Evolutionary conservation across 768 basidiomycete species (phyloP).

Genomic region (Lanmaoa pseudosensibilis): DNA sequence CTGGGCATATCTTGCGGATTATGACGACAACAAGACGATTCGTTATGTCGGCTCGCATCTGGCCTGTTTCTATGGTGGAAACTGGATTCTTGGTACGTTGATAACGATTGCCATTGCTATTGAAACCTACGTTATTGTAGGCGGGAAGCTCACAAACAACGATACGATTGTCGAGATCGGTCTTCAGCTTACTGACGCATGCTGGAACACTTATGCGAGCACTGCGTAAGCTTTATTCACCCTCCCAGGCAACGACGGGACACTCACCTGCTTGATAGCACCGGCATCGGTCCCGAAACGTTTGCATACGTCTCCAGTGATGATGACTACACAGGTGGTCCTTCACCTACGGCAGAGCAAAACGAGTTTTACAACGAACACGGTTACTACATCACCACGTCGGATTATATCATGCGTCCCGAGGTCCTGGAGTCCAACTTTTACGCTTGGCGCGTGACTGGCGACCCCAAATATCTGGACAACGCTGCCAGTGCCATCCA

Average conservation of each 20-base stretch:
- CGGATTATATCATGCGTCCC: constrained; percentile 63
- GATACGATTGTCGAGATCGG: constrained; percentile 64
- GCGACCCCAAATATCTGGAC: constrained; percentile 64
- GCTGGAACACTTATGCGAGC: constrained; percentile 80
- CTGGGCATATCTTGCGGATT: constrained; percentile 65
- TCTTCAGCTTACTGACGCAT: constrained; percentile 63
- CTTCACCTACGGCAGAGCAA: constrained; percentile 37
- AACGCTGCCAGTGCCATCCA: constrained; percentile 58
- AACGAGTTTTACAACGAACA: constrained; percentile 55
- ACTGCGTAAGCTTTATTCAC: constrained; percentile 47
- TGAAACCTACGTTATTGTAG: constrained; percentile 32
- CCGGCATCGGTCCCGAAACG: constrained; percentile 73
- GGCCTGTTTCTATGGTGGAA: constrained; percentile 74
- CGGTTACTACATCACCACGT: constrained; percentile 61
- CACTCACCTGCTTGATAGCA: constrained; percentile 39
- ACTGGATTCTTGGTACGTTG: constrained; percentile 65
- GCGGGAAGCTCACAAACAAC: constrained; percentile 69
- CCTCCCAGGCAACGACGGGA: not conserved
- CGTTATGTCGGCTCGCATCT: constrained; percentile 70
- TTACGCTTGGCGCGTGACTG: constrained; percentile 74
- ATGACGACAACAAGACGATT: constrained; percentile 43
- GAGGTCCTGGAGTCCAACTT: constrained; percentile 82
- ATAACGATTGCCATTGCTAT: not conserved
- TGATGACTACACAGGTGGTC: constrained; percentile 60
- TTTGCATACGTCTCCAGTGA: constrained; percentile 66